Conservation (phyloP, 768 basidiomycete species). For the Paxillus ammoniavirescens region DNA sequence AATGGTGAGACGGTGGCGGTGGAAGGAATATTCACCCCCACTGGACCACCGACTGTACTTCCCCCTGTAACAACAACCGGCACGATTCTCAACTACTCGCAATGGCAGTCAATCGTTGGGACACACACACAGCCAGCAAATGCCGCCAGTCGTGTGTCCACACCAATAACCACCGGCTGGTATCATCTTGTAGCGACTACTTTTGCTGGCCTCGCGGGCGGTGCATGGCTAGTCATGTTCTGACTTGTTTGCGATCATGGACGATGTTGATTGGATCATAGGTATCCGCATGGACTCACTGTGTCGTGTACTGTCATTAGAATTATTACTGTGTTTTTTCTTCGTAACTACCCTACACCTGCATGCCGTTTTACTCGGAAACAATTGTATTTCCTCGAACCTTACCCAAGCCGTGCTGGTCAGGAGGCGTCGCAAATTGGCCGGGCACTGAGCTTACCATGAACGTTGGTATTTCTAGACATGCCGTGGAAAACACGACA, state of each 20-base stretch:
- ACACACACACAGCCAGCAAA: conserved; percentile 28
- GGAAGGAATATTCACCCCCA: conserved; percentile 31
- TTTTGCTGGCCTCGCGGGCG: conserved; percentile 25
- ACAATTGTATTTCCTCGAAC: neutral
- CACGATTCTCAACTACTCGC: conserved; percentile 25
- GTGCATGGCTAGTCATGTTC: conserved; percentile 31
- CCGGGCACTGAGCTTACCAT: too few relatives aligned
- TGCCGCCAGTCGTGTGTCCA: conserved; percentile 22
- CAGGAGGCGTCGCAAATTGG: too few relatives aligned
- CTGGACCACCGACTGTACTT: conserved; percentile 26
- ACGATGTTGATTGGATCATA: conserved; percentile 4
- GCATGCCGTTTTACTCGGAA: conserved; percentile 14
- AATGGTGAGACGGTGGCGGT: conserved; percentile 21
- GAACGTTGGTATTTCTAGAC: too few relatives aligned
- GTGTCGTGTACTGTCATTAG: neutral
- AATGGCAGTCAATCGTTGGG: conserved; percentile 30
- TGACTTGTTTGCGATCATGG: conserved; percentile 12
- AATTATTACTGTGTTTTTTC: neutral
- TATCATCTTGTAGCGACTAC: conserved; percentile 25
- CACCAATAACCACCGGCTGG: conserved; percentile 23
- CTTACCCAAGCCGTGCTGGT: neutral
- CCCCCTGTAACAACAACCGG: conserved; percentile 28
- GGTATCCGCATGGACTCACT: conserved; percentile 7
- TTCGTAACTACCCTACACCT: conserved; percentile 11
- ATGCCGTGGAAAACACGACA: too few relatives aligned